These are phyloP conservation scores for Ceriops decandra DNA, from an alignment of 345 rosid species.

Conservation along the genomic window DNA sequence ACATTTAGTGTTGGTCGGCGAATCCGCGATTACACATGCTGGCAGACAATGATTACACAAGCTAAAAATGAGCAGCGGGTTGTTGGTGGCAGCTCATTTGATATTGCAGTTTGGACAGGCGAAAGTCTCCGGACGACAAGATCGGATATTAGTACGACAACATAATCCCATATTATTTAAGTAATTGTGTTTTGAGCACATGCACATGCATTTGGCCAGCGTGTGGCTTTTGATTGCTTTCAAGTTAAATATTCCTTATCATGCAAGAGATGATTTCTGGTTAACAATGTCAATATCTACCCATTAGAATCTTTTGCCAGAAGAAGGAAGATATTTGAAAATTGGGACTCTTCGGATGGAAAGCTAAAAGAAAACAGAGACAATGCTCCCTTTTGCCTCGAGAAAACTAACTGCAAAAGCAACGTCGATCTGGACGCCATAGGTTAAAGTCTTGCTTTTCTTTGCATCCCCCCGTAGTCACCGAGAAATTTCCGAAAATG, in stretches of 20 bases:
- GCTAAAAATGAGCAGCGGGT: too few relatives aligned
- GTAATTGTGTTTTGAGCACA: too few relatives aligned
- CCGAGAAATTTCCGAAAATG: too few relatives aligned
- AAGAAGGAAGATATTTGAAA: background rate
- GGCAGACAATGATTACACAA: too few relatives aligned
- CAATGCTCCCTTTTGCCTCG: background rate
- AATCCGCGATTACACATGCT: too few relatives aligned
- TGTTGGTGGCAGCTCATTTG: too few relatives aligned
- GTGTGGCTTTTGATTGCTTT: conserved; percentile 8
- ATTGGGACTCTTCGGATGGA: background rate
- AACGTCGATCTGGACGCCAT: too few relatives aligned
- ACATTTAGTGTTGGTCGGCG: too few relatives aligned
- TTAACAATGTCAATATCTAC: conserved; percentile 23
- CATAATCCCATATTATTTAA: background rate
- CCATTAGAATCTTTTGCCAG: conserved; percentile 15
- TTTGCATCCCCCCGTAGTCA: too few relatives aligned
- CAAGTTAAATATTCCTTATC: conserved; percentile 18
- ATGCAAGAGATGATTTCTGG: conserved; percentile 1
- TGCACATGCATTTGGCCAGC: background rate
- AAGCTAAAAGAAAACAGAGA: background rate
- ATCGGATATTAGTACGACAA: background rate
- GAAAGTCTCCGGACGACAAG: conserved; percentile 12
- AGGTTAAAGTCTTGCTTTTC: too few relatives aligned
- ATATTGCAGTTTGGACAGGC: background rate
- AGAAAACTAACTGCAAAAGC: too few relatives aligned